These are phyloP conservation scores for Mycena vitilis DNA, from an alignment of 768 basidiomycete genomes.

Conservation along the genomic window DNA sequence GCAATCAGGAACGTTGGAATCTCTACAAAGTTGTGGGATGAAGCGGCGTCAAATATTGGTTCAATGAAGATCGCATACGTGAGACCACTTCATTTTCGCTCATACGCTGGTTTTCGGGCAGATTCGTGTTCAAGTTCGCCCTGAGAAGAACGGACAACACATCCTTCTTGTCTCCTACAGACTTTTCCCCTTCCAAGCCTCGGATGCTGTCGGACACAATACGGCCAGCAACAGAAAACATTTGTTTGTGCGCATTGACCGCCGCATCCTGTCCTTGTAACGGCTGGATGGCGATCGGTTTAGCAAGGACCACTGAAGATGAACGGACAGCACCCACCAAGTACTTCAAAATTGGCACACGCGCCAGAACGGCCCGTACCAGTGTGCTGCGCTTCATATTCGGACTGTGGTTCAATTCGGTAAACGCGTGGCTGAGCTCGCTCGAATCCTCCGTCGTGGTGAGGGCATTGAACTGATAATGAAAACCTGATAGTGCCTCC, in stretches of 20 bases:
- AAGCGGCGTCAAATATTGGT: neutral
- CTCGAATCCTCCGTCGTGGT: neutral
- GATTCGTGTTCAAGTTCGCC: neutral
- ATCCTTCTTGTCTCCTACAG: neutral
- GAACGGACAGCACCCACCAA: neutral
- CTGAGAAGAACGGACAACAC: neutral
- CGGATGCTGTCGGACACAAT: neutral
- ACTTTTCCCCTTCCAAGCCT: neutral
- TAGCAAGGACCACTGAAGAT: neutral
- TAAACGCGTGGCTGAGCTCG: neutral
- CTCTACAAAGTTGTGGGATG: neutral
- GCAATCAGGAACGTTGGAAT: neutral
- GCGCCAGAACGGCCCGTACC: neutral
- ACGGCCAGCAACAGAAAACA: neutral
- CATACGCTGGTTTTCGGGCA: neutral
- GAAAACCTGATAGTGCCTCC: neutral
- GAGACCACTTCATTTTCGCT: neutral
- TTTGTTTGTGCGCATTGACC: neutral
- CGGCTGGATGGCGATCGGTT: neutral
- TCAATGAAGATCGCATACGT: neutral
- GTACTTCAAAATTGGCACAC: neutral
- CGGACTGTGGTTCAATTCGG: neutral
- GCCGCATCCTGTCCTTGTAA: neutral
- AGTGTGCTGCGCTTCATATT: neutral
- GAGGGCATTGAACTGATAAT: neutral